Percentiles rank a stretch among this genome's conserved stretches.
phyloP scores from a whole-genome alignment of 192 early-diverging fungal genomes.

The Neocallimastix lanati region DNA sequence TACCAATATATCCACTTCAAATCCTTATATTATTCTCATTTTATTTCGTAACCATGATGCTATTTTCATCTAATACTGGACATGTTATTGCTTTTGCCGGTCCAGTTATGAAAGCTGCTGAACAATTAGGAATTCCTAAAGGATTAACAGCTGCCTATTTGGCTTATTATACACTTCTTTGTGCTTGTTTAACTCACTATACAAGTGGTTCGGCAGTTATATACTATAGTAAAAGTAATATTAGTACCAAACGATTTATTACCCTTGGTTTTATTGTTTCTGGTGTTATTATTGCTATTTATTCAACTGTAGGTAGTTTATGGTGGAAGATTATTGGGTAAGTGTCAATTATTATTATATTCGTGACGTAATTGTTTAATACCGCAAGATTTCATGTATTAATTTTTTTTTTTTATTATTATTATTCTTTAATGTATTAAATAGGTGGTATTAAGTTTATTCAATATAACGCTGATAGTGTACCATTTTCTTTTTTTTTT shows the following conservation, averaged over 20 bases:
- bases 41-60: background rate
- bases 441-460: too few relatives aligned
- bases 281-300: slow-evolving; percentile 26
- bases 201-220: slow-evolving; percentile 14
- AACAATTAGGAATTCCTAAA: slow-evolving; percentile 32
- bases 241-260: slow-evolving; percentile 35
- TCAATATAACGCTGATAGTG: too few relatives aligned
- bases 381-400: too few relatives aligned
- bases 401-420: too few relatives aligned
- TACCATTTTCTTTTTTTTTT: too few relatives aligned
- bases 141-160: slow-evolving; percentile 31
- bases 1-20: background rate
- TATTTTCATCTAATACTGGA: background rate
- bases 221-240: slow-evolving; percentile 20
- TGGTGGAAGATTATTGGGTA: slow-evolving; percentile 53
- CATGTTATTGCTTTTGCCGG: background rate
- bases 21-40: background rate
- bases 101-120: slow-evolving; percentile 57
- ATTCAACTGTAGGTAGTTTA: slow-evolving; percentile 37
- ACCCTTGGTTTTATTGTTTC: slow-evolving; percentile 25
- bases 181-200: slow-evolving; percentile 32
- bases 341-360: too few relatives aligned
- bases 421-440: too few relatives aligned
- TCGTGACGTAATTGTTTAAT: too few relatives aligned
- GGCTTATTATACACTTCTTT: slow-evolving; percentile 42